Base-by-base conservation (phyloP, 2,329 filamentous ascomycete genomes). In the Didymosphaeria variabile region DNA sequence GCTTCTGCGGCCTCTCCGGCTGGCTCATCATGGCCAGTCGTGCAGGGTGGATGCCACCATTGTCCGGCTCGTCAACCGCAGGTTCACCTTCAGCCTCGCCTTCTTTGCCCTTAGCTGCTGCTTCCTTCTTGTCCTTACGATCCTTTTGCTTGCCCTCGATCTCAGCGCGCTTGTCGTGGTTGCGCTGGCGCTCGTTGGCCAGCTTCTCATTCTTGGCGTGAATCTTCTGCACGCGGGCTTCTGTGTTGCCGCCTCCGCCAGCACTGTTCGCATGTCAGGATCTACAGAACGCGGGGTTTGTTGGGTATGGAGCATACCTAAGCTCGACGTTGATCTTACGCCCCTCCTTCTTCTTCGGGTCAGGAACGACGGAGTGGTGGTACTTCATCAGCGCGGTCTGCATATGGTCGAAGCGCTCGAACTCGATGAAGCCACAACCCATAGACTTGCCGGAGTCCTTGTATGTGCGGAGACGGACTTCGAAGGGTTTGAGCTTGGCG, bases 321-420 rank as follows among this genome's bases (percentile, higher is more conserved):
- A 98, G 81, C 81, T 97, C 94, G 29, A 97, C 91, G 75, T 97
- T 97, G 72, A 98, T 96, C 79, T 90, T 91, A 70, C 94, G 85
- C 55, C 88, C 81, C 17, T 65, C 83, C 81, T 79, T 89, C 83
- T 75, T 82, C 71, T 81, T 82, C 40, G 82, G 82, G 56, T 86
- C 84, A 61, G 87, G 82, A 75, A 97, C 96, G 65, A 85, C 85
- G 61, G 88, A 91, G 81, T 97, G 94, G 80, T 98, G 94, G 80
- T 94, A 94, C 66, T 93, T 88, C 79, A 94, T 92, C 62, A 98
- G 84, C 74, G 93, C 97, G 34, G 92, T 95, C 84, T 96, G 91
- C 93, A 97, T 96, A 75, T 91, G 88, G 79, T 94, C 91, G 80
- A 90, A 96, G 68, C 88, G 86, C 66, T 88, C 88, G 75, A 97